Evolutionary conservation across 2,329 filamentous ascomycete genomes (phyloP), one percentile per base, ranked within the genome.

Genomic region (Immersiporthe knoxdaviesiana): DNA sequence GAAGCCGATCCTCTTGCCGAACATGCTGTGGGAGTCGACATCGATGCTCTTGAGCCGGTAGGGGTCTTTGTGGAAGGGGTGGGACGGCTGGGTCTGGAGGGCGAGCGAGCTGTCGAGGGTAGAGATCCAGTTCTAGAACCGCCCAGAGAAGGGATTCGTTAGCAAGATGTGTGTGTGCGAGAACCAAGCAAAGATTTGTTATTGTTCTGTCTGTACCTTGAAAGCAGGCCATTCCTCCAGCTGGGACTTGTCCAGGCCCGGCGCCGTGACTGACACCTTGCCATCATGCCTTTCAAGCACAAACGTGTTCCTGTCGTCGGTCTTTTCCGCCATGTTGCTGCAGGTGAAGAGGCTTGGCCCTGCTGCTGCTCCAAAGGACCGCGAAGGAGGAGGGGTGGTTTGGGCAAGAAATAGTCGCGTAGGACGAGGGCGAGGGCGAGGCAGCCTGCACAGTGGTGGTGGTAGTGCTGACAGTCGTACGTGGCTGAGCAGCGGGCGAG

Each of bases 11-110:
- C 72, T 64, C 10, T 72, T 63, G 30, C 72, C 71, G 72, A 87
- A 89, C 39, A 81, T 77, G 74, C 88, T 87, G 72, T 82, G 84
- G 24, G 85, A 80, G 74, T 89, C 86, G 67, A 89, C 74, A 0
- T 79, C 82, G 71, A 89, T 78, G 70, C 79, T 79, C 65, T 80
- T 82, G 0, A 90, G 83, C 8, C 74, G 68, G 76, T 89, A 90
- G 1, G 87, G 86, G 68, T 84, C 81, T 0, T 73, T 16, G 77
- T 87, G 81, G 79, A 89, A 89, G 8, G 85, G 83, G 73, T 88
- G 85, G 24, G 76, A 72, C 3, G 77, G 52, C 21, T 74, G 71
- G 54, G 72, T 67, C 72, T 88, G 86, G 0, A 84, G 79, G 24
- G 75, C 67, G 44, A 88, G 82, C 24, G 85, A 86, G 63, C 73